A percentile compares a stretch with the other conserved stretches of the same genome.
Conservation (phyloP, 768 basidiomycete species). For the Boletus pseudopeckii region DNA sequence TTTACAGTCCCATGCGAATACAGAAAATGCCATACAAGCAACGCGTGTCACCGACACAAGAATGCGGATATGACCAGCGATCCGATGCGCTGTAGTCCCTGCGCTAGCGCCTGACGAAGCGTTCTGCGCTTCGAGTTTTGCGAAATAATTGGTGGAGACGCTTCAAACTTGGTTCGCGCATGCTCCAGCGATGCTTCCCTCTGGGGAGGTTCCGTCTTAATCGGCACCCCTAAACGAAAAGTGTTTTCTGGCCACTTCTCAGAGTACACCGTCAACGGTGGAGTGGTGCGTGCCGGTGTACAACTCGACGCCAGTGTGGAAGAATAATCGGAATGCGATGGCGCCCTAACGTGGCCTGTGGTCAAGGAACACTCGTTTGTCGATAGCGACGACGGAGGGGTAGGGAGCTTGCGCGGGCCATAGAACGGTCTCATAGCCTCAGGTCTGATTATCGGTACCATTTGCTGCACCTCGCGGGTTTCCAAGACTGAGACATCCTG, state of each 20-base stretch:
- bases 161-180: conserved; percentile 20
- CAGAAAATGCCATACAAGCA: conserved; percentile 4
- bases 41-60: conserved; percentile 28
- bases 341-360: conserved; percentile 15
- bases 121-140: conserved; percentile 22
- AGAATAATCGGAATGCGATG: conserved; percentile 23
- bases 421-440: conserved; percentile 19
- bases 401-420: conserved; percentile 31
- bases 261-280: conserved; percentile 29
- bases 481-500: conserved; percentile 14
- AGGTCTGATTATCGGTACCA: conserved; percentile 10
- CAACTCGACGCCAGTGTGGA: conserved; percentile 26
- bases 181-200: conserved; percentile 23
- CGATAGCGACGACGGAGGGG: conserved; percentile 26
- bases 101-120: conserved; percentile 24
- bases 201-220: conserved; percentile 23
- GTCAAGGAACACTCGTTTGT: conserved; percentile 22
- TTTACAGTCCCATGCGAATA: conserved; percentile 26
- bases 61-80: conserved; percentile 30
- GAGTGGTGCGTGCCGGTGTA: conserved; percentile 29
- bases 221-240: conserved; percentile 21
- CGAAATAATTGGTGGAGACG: conserved; percentile 17
- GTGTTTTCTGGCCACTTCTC: conserved; percentile 30
- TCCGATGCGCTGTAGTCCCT: conserved; percentile 25
- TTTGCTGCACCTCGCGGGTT: conserved; percentile 18